Evolutionary conservation across 208 protist species (phyloP), one percentile per base, ranked within the genome.

Genomic region (Leishmania lainsoni): DNA sequence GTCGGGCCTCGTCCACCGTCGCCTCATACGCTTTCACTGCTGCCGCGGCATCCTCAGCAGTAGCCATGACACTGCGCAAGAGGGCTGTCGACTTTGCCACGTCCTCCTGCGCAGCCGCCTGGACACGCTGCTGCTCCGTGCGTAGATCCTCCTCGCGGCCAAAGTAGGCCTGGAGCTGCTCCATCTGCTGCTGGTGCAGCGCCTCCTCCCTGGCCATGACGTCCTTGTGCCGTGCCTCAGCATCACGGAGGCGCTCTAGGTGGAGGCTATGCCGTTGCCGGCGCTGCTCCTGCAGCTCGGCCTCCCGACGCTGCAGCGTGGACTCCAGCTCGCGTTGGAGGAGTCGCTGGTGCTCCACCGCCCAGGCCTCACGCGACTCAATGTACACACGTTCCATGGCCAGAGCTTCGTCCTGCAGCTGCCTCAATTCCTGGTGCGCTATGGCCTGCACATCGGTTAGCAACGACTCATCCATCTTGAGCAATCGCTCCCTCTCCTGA

Each of bases 381-480:
- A 93, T 77, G 80, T 93, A 97, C 10, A 95, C 58, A 52, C 93
- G 89, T 76, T 97, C 92, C 86, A 97, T 93, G 35, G 77, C 85
- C 6, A 91, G 84, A 51, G 93, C 91, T 76, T 97, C 92, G 32
- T 83, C 83, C 58, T 93, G 93, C 20, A 97, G 76, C 4, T 84
- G 87, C 65, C 84, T 54, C 80, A 97, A 63, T 77, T 97, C 92
- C 78, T 94, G 87, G 71, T 95, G 87, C 9, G 91, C 87, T 77
- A 92, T 89, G 4, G 78, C 61, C 79, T 93, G 81, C 77, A 95
- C 42, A 65, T 97, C 93, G 26, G 84, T 72, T n/a, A 97, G 68
- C 51, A 97, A 76, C 17, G 85, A 42, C 68, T 97, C 93, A 73
- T 97, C 93, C 86, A 95, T 93, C 75, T 93, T 91, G n/a, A 89